These are phyloP conservation scores for Phytophthora tubulina DNA, from an alignment of 352 stramenopile species.

Conservation along the genomic window DNA sequence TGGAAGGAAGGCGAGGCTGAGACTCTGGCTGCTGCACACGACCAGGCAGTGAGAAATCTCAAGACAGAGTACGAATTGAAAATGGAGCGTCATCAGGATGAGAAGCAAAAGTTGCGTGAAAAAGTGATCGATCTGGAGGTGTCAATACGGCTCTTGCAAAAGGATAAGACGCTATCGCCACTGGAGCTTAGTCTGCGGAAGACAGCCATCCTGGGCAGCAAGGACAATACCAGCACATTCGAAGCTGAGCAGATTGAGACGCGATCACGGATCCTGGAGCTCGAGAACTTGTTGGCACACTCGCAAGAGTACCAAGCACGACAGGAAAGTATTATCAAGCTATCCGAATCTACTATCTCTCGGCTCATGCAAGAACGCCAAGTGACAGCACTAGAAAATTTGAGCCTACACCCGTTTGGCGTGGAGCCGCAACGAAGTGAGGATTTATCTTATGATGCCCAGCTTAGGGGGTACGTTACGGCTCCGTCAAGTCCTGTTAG, in stretches of 20 bases:
- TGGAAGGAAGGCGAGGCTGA: constrained; percentile 69
- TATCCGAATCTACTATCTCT: constrained; percentile 71
- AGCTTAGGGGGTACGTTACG: constrained; percentile 9
- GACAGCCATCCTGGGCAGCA: constrained; percentile 61
- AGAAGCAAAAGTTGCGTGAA: constrained; percentile 79
- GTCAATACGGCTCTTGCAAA: constrained; percentile 69
- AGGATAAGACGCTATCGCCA: constrained; percentile 66
- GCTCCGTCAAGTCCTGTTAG: constrained; percentile 14
- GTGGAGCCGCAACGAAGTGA: constrained; percentile 19
- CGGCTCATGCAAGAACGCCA: constrained; percentile 67
- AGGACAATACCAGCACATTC: constrained; percentile 49
- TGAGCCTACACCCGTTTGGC: constrained; percentile 49
- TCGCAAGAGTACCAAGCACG: constrained; percentile 66
- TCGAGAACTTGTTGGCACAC: constrained; percentile 65
- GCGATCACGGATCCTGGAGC: constrained; percentile 60
- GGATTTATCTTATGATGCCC: constrained; percentile 25
- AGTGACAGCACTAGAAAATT: constrained; percentile 52
- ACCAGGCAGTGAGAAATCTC: constrained; percentile 60
- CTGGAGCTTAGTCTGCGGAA: constrained; percentile 74
- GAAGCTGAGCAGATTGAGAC: constrained; percentile 70
- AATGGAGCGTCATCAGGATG: constrained; percentile 69
- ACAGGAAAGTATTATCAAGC: constrained; percentile 72
- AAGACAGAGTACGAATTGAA: constrained; percentile 77
- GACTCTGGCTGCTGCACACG: constrained; percentile 46
- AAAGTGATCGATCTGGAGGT: constrained; percentile 83